phyloP scores from a whole-genome alignment of 306 rosid genomes.

The Lagenaria siceraria region DNA sequence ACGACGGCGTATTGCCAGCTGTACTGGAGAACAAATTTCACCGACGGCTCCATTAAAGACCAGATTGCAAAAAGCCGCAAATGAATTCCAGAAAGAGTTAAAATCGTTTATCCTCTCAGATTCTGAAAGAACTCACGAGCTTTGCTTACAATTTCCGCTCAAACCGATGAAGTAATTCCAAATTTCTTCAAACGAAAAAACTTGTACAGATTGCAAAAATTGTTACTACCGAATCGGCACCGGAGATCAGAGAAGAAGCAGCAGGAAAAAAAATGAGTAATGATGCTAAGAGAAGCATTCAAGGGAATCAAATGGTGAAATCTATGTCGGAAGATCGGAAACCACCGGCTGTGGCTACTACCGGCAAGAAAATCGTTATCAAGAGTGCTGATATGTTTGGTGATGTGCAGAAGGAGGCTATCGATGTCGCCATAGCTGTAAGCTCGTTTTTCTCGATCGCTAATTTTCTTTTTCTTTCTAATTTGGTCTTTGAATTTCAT shows the following conservation, averaged over 20 bases:
- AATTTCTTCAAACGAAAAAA: neutral
- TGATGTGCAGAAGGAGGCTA: constrained; percentile 82
- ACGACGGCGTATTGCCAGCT: constrained; percentile 5
- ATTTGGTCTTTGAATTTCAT: neutral
- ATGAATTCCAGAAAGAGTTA: neutral
- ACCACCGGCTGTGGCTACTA: constrained; percentile 26
- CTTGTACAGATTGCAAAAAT: neutral
- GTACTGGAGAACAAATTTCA: neutral
- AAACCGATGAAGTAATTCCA: neutral
- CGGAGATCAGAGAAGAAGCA: neutral
- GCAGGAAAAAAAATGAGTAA: constrained; percentile 32
- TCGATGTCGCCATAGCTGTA: constrained; percentile 80
- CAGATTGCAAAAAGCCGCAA: neutral
- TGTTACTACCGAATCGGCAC: neutral
- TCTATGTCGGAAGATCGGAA: constrained; percentile 59
- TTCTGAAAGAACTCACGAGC: neutral
- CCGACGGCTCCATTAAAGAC: neutral
- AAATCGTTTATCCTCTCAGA: neutral
- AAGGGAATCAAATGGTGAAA: constrained; percentile 33
- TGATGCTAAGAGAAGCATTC: constrained; percentile 48
- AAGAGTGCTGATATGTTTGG: constrained; percentile 88
- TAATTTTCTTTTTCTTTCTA: neutral
- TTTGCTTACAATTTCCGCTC: neutral
- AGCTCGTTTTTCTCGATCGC: constrained; percentile 8
- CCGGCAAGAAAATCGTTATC: constrained; percentile 60